Evolutionary conservation across 2,329 filamentous ascomycete genomes (phyloP).

Genomic region (Botrytis pseudocinerea): DNA sequence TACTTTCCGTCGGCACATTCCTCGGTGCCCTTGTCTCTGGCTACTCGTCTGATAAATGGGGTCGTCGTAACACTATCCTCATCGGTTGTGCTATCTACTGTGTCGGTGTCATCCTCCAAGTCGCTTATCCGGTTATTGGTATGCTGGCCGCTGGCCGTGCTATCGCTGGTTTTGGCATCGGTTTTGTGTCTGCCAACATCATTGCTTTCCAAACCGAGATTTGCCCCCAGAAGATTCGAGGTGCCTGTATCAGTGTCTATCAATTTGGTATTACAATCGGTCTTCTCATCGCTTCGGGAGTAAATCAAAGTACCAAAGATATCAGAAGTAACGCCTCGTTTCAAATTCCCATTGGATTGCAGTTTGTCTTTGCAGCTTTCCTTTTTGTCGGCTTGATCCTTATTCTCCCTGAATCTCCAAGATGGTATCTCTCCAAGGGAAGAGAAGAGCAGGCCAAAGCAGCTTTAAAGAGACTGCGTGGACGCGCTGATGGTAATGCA

Average conservation of each 20-base stretch:
- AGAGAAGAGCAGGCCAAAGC: constrained; percentile 47
- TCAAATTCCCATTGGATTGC: constrained; percentile 77
- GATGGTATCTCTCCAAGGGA: constrained; percentile 43
- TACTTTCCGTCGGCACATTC: constrained; percentile 77
- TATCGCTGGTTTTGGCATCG: constrained; percentile 74
- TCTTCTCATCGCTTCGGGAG: constrained; percentile 70
- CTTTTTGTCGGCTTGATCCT: constrained; percentile 30
- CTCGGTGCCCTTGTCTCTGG: constrained; percentile 56
- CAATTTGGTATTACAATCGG: constrained; percentile 82
- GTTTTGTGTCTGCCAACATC: constrained; percentile 76
- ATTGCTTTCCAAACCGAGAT: constrained; percentile 74
- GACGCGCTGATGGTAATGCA: constrained; percentile 43
- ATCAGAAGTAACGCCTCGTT: constrained; percentile 65
- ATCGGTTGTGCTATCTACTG: constrained; percentile 33
- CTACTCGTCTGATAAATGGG: constrained; percentile 44
- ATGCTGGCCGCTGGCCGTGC: constrained; percentile 64
- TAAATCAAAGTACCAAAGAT: constrained; percentile 69
- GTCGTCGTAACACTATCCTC: constrained; percentile 38
- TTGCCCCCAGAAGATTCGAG: constrained; percentile 68
- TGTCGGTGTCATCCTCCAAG: constrained; percentile 35
- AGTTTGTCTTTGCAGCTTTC: constrained; percentile 67
- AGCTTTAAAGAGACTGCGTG: constrained; percentile 67
- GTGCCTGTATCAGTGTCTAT: constrained; percentile 73
- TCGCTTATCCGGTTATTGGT: constrained; percentile 50
- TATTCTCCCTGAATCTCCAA: constrained; percentile 40